These are phyloP conservation scores for Rhododendron ovatum DNA, from an alignment of 148 eudicot genomes.

Conservation along the genomic window DNA sequence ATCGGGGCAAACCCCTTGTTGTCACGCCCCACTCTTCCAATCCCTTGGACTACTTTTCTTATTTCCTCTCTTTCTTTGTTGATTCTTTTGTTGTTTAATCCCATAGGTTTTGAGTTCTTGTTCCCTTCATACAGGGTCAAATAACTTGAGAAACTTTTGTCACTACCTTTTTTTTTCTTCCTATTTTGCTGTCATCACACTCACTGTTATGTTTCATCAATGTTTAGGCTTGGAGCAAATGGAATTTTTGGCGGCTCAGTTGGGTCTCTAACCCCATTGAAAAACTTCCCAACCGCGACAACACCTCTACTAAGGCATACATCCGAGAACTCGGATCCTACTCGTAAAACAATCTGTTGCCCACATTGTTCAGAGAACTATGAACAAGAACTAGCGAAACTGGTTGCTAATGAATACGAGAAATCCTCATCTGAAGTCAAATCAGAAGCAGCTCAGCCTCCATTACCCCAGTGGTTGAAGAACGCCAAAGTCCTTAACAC, in stretches of 20 bases:
- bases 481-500: slow-evolving; percentile 38
- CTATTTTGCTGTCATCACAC: background rate
- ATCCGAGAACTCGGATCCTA: slow-evolving; percentile 45
- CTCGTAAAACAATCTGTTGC: slow-evolving; percentile 44
- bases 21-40: background rate
- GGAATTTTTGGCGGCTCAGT: slow-evolving; percentile 47
- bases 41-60: background rate
- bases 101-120: background rate
- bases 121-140: background rate
- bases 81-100: background rate
- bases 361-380: slow-evolving; percentile 63
- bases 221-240: slow-evolving; percentile 47
- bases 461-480: slow-evolving; percentile 78
- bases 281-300: slow-evolving; percentile 29
- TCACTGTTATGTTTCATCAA: background rate
- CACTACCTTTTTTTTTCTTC: background rate
- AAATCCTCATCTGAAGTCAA: slow-evolving; percentile 43
- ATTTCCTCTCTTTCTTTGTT: background rate
- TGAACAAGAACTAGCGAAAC: slow-evolving; percentile 50
- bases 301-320: slow-evolving; percentile 34
- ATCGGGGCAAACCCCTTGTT: background rate
- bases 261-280: slow-evolving; percentile 49
- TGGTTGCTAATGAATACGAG: slow-evolving; percentile 41
- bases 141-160: background rate
- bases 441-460: slow-evolving; percentile 30